A percentile compares a stretch with the other conserved stretches of the same genome.
Evolutionary conservation across 495 filamentous ascomycete genomes (phyloP).

Genomic region (Durotheca rogersii): DNA sequence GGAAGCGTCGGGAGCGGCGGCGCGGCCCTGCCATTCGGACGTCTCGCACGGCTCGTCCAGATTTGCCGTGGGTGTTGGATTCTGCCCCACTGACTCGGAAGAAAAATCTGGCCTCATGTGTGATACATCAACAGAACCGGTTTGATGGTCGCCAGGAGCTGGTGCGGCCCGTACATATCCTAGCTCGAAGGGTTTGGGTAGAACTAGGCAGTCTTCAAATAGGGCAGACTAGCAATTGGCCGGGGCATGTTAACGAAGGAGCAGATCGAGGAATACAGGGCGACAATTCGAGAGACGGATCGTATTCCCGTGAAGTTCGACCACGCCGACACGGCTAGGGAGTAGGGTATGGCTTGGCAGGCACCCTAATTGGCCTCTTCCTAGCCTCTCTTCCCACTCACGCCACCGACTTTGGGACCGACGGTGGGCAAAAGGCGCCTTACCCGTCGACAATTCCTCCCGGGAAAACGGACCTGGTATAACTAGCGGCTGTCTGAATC

Average conservation of each 20-base stretch:
- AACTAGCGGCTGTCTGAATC: neutral
- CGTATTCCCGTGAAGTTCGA: conserved; percentile 10
- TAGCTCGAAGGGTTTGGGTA: neutral
- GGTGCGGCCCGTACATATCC: conserved; percentile 10
- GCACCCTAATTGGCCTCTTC: conserved; percentile 6
- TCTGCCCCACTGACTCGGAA: conserved; percentile 13
- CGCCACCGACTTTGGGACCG: neutral
- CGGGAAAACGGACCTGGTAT: neutral
- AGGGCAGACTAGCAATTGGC: neutral
- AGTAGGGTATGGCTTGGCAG: conserved; percentile 15
- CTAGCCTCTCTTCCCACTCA: no score
- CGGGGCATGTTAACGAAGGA: neutral
- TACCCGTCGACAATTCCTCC: neutral
- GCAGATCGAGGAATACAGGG: neutral
- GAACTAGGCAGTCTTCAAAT: neutral
- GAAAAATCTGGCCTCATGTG: conserved; percentile 15
- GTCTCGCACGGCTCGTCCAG: conserved; percentile 3
- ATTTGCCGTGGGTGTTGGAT: conserved; percentile 6
- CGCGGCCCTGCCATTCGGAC: conserved; percentile 4
- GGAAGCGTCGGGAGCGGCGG: neutral
- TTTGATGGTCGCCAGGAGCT: conserved; percentile 5
- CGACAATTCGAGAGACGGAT: conserved; percentile 4
- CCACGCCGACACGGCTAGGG: conserved; percentile 7
- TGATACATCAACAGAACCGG: conserved; percentile 10
- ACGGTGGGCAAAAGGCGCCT: neutral